A percentile compares a stretch with the other conserved stretches of the same genome.
phyloP scores from a whole-genome alignment of 495 filamentous ascomycete genomes.

The Penicillium verhagenii region DNA sequence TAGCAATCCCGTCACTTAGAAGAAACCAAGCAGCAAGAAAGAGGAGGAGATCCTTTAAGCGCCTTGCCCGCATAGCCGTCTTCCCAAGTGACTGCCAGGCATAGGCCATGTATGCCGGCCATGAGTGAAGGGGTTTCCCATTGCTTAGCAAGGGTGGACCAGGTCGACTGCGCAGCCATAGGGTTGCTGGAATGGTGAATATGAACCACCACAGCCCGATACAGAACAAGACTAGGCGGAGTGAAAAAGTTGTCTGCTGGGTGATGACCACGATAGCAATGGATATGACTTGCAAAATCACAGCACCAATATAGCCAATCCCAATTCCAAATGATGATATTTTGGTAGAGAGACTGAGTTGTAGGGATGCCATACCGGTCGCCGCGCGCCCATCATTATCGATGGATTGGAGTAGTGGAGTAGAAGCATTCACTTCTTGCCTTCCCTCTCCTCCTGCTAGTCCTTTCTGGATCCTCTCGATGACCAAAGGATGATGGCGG shows the following conservation, averaged over 20 bases:
- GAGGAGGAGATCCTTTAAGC: conserved; percentile 78
- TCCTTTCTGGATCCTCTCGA: conserved; percentile 5
- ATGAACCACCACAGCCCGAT: conserved; percentile 93
- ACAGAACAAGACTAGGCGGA: conserved; percentile 79
- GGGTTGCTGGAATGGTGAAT: conserved; percentile 84
- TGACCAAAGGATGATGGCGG: conserved; percentile 63
- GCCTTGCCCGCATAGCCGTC: conserved; percentile 74
- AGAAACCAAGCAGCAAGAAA: conserved; percentile 95
- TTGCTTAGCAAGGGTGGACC: conserved; percentile 68
- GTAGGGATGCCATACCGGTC: conserved; percentile 49
- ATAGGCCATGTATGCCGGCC: conserved; percentile 66
- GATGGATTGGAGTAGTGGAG: conserved; percentile 25
- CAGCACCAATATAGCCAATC: conserved; percentile 81
- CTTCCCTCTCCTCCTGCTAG: conserved; percentile 19
- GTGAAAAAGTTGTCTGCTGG: conserved; percentile 71
- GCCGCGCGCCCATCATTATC: conserved; percentile 8
- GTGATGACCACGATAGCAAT: conserved; percentile 69
- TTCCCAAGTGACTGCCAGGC: conserved; percentile 83
- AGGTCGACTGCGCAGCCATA: conserved; percentile 89
- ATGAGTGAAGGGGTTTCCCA: conserved; percentile 43
- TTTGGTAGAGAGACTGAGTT: conserved; percentile 72
- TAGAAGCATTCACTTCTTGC: conserved; percentile 30
- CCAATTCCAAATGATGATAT: conserved; percentile 91
- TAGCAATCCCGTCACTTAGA: conserved; percentile 90
- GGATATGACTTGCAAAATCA: conserved; percentile 74